Conservation (phyloP, 2,329 filamentous ascomycete species). For the Penicillium decumbens region DNA sequence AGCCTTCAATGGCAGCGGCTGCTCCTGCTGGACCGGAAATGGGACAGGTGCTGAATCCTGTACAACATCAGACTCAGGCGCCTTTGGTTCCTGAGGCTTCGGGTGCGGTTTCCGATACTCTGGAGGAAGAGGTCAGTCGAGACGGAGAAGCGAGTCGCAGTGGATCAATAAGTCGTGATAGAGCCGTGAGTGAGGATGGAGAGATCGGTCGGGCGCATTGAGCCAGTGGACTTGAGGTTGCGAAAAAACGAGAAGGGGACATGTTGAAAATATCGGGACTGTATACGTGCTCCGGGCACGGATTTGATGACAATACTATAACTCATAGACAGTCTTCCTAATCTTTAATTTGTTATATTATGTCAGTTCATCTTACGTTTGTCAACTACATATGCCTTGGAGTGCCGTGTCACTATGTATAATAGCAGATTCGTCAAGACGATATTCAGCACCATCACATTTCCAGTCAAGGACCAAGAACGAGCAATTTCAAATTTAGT, state of each 20-base stretch:
- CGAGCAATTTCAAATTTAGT: too few relatives aligned
- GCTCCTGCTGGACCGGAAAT: slow-evolving; percentile 9
- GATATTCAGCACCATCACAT: too few relatives aligned
- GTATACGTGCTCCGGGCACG: background rate
- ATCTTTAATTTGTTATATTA: background rate
- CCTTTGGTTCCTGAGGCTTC: slow-evolving; percentile 3
- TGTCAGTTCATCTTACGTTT: background rate
- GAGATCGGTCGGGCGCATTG: too few relatives aligned
- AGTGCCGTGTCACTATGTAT: too few relatives aligned
- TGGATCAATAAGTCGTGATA: background rate
- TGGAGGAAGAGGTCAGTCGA: background rate
- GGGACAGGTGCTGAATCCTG: background rate
- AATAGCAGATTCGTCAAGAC: too few relatives aligned
- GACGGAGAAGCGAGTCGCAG: background rate
- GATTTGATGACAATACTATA: background rate
- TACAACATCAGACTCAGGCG: background rate
- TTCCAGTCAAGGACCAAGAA: too few relatives aligned
- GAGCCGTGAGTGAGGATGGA: too few relatives aligned
- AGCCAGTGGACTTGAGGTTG: too few relatives aligned
- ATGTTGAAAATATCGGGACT: background rate
- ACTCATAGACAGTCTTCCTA: background rate
- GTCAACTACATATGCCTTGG: too few relatives aligned
- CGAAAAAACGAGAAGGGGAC: background rate
- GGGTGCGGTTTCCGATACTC: background rate
- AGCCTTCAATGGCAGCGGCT: background rate